Base-by-base conservation (phyloP, 2,329 filamentous ascomycete species). In the Aspergillus novoparasiticus region DNA sequence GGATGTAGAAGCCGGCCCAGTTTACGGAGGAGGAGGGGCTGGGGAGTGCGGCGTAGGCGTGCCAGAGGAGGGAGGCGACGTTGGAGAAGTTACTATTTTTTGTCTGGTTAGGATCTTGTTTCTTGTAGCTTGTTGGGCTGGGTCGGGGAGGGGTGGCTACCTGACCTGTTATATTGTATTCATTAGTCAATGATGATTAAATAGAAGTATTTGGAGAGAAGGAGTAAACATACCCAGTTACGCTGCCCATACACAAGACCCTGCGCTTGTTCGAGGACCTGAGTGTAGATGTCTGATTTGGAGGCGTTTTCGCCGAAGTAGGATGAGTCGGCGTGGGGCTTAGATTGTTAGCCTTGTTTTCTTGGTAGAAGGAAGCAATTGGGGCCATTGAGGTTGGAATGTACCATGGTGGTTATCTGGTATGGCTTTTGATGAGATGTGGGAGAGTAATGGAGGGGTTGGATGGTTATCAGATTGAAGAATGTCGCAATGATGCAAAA, bases 321-420 rank as follows among this genome's bases (percentile, higher is more conserved):
- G n/a, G 81, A 79, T 26, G 80, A 74, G 68, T 83, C 80, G 63
- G 81, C 81, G 75, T 83, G 81, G 62, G 79, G 79, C 81, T 83
- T 32, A 9, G 9, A 32, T 21, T 36, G n/a, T 54, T 6, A 53
- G 50, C n/a, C 4, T 53, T 11, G 9, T 48, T 10, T 28, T 23
- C 19, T 4, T 23, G 1, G 14, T 16, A 6, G 5, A n/a, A 4
- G 30, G 16, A 2, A 3, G 2, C 19, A 41, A 41, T 41, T 55
- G 32, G 34, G 19, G 48, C 1, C 0, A n/a, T n/a, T n/a, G 8
- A 28, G 4, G 28, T 12, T n/a, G 26, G 28, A 16, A 28, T 6
- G 1, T 54, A 54, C 50, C 50, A 54, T 54, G n/a, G 8, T 54
- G 30, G 28, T 54, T 16, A 30, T 16, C 34, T 16, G 46, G 23